Percentiles rank a stretch among this genome's conserved stretches.
These are phyloP conservation scores for Moniliella sp. DNA, from an alignment of 1,284 basidiomycete genomes.

Conservation along the genomic window DNA sequence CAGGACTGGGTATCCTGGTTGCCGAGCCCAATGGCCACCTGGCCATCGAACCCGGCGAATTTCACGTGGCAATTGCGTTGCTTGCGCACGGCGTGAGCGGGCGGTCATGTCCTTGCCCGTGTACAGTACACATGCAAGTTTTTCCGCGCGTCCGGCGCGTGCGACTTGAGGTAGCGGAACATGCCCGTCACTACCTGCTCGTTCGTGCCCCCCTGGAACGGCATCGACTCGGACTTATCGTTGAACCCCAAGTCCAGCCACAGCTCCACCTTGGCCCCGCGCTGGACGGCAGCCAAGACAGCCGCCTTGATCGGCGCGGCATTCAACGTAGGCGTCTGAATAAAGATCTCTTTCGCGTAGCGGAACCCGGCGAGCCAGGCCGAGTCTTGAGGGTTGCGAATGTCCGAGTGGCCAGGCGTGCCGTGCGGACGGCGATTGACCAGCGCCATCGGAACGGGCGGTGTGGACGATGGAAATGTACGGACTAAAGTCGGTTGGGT, in stretches of 20 bases:
- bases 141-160: constrained; percentile 35
- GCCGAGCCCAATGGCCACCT: constrained; percentile 50
- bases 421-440: constrained; percentile 51
- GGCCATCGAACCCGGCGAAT: constrained; percentile 51
- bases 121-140: constrained; percentile 48
- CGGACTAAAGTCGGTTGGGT: constrained; percentile 23
- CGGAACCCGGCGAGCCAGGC: constrained; percentile 54
- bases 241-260: constrained; percentile 36
- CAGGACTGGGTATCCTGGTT: constrained; percentile 43
- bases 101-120: constrained; percentile 50
- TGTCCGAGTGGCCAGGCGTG: constrained; percentile 42
- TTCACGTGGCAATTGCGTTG: constrained; percentile 53
- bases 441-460: constrained; percentile 50
- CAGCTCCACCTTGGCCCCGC: constrained; percentile 45
- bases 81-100: constrained; percentile 51
- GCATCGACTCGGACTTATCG: constrained; percentile 45
- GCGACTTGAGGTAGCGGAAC: constrained; percentile 36
- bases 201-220: constrained; percentile 59
- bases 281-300: constrained; percentile 44
- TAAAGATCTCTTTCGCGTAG: constrained; percentile 54
- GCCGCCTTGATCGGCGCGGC: constrained; percentile 48
- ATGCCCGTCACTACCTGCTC: constrained; percentile 50
- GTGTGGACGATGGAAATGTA: constrained; percentile 24
- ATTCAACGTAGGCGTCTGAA: constrained; percentile 49
- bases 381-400: constrained; percentile 49